These are phyloP conservation scores for Suillus paluster DNA, from an alignment of 768 basidiomycete species.

Conservation along the genomic window DNA sequence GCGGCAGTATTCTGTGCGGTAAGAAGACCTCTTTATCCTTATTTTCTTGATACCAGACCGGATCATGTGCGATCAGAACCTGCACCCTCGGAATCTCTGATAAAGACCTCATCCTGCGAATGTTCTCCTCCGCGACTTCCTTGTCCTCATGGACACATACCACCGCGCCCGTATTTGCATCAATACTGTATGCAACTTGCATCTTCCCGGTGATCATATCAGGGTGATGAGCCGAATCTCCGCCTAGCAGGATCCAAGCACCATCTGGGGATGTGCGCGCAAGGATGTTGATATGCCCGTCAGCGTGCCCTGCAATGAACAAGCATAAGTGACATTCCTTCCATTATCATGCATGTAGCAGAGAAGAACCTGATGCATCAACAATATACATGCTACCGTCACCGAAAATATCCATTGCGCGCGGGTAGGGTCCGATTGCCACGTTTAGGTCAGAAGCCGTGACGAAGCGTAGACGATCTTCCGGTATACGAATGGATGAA, in stretches of 20 bases:
- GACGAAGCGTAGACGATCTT: constrained; percentile 40
- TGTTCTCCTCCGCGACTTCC: constrained; percentile 46
- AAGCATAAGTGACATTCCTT: background rate
- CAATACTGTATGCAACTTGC: constrained; percentile 34
- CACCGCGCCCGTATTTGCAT: constrained; percentile 21
- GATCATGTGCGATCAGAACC: constrained; percentile 59
- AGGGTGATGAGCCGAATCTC: constrained; percentile 56
- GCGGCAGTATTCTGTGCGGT: constrained; percentile 22
- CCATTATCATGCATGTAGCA: too few species aligned
- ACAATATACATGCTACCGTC: constrained; percentile 62
- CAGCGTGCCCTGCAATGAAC: constrained; percentile 42
- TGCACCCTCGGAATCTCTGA: constrained; percentile 42
- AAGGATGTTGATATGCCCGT: constrained; percentile 55
- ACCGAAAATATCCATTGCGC: constrained; percentile 52
- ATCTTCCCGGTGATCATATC: constrained; percentile 47
- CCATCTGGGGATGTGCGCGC: constrained; percentile 55
- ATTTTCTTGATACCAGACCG: constrained; percentile 53
- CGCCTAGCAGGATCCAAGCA: too few species aligned
- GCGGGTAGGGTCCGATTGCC: constrained; percentile 51
- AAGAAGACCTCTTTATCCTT: constrained; percentile 44
- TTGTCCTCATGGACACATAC: constrained; percentile 50
- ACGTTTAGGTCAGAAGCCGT: constrained; percentile 31
- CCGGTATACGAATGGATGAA: constrained; percentile 36
- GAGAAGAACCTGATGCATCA: constrained; percentile 44
- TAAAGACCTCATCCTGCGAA: constrained; percentile 45